Conservation (phyloP, 1,284 basidiomycete genomes). For the Porodaedalea pini region DNA sequence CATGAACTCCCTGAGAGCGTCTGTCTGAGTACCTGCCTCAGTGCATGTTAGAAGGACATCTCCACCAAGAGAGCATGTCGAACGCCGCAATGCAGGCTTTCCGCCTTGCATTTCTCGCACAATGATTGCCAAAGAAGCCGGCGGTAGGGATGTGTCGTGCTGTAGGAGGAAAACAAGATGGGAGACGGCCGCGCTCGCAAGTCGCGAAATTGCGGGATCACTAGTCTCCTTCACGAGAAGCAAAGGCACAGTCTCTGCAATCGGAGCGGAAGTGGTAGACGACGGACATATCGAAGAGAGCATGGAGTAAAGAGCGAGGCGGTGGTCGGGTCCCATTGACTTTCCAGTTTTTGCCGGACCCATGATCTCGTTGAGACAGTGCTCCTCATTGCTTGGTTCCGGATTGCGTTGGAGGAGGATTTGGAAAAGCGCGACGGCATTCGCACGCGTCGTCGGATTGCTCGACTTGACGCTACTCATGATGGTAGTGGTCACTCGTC, state of each 20-base stretch:
- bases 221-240: conserved; percentile 78
- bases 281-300: conserved; percentile 55
- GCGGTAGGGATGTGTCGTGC: conserved; percentile 38
- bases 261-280: conserved; percentile 44
- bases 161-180: conserved; percentile 60
- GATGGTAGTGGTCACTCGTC: conserved; percentile 60
- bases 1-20: conserved; percentile 46
- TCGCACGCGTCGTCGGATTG: conserved; percentile 60
- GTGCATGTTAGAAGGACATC: conserved; percentile 35
- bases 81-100: conserved; percentile 36
- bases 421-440: conserved; percentile 60
- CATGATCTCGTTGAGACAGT: conserved; percentile 63
- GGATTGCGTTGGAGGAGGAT: conserved; percentile 41
- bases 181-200: conserved; percentile 50
- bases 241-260: conserved; percentile 53
- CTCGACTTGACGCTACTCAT: conserved; percentile 77
- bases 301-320: conserved; percentile 79
- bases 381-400: conserved; percentile 36
- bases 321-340: conserved; percentile 82
- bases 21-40: conserved; percentile 32
- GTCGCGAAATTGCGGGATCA: conserved; percentile 56
- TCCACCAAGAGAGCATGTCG: conserved; percentile 36
- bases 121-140: conserved; percentile 47
- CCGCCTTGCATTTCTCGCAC: conserved; percentile 64
- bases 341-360: conserved; percentile 77